These are phyloP conservation scores for Agrostemma githago DNA, from an alignment of 148 eudicot genomes.

Conservation along the genomic window DNA sequence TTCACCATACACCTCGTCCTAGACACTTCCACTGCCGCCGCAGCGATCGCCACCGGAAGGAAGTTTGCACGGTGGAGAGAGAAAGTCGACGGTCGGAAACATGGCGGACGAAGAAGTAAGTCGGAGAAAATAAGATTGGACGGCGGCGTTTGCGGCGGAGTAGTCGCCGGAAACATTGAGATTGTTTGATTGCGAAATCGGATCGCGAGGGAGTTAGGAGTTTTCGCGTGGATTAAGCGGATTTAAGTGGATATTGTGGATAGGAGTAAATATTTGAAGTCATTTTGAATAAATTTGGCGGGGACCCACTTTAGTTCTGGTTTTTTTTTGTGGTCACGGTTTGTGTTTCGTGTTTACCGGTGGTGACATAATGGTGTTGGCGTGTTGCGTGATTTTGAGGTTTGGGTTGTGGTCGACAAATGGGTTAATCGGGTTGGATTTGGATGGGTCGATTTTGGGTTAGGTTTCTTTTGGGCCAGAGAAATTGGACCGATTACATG, in stretches of 20 bases:
- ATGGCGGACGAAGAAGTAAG: slow-evolving; percentile 21
- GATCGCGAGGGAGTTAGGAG: background rate
- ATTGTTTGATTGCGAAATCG: background rate
- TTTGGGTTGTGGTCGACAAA: no score
- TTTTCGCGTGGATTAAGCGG: background rate
- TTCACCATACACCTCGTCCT: slow-evolving; percentile 33
- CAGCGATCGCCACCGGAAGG: slow-evolving; percentile 23
- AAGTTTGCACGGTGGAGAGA: slow-evolving; percentile 19
- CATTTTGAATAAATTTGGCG: slow-evolving; percentile 9
- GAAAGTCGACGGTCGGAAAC: background rate
- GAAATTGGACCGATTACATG: no score
- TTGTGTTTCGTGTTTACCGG: background rate
- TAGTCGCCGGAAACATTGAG: slow-evolving; percentile 33
- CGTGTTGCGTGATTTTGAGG: no score
- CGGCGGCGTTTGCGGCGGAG: slow-evolving; percentile 24
- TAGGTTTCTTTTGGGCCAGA: no score
- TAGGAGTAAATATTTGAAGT: slow-evolving; percentile 9
- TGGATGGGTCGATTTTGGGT: no score
- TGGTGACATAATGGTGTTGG: no score
- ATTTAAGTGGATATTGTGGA: background rate
- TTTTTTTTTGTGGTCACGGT: slow-evolving; percentile 18
- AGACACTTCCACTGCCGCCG: background rate
- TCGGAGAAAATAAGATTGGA: slow-evolving; percentile 18
- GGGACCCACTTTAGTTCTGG: slow-evolving; percentile 10
- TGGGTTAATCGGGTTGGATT: no score